Percentiles rank a stretch among this genome's conserved stretches.
Evolutionary conservation across 345 rosid genomes (phyloP).

Genomic region (Eucalyptus cloeziana): DNA sequence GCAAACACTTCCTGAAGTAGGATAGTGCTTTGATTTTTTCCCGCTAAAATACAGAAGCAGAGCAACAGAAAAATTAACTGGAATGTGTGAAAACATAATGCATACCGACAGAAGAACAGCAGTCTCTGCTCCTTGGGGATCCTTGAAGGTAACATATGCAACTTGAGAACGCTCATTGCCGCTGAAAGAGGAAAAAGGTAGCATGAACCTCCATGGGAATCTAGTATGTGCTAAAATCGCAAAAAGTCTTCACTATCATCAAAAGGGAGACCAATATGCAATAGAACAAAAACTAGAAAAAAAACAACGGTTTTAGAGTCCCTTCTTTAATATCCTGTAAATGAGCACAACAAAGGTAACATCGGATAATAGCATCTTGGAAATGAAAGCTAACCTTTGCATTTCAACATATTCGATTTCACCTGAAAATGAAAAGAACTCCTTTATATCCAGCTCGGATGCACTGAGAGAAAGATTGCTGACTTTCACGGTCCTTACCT

Average conservation of each 20-base stretch:
- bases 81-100: neutral
- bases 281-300: neutral
- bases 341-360: neutral
- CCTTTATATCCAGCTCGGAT: slow-evolving; percentile 66
- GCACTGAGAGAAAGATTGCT: slow-evolving; percentile 67
- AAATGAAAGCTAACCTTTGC: slow-evolving; percentile 20
- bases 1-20: neutral
- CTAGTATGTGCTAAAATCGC: neutral
- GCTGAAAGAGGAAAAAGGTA: slow-evolving; percentile 17
- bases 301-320: neutral
- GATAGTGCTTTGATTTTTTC: neutral
- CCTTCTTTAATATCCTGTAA: neutral
- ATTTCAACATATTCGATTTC: slow-evolving; percentile 65
- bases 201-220: neutral
- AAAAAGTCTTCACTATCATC: neutral
- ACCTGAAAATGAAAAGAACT: slow-evolving; percentile 91
- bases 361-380: neutral
- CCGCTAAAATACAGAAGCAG: neutral
- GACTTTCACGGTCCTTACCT: slow-evolving; percentile 69
- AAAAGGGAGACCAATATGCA: neutral
- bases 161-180: slow-evolving; percentile 45
- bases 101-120: slow-evolving; percentile 81
- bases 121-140: slow-evolving; percentile 82
- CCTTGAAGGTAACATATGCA: slow-evolving; percentile 83
- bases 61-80: neutral